Percentiles rank a stretch among this genome's conserved stretches.
Evolutionary conservation across 1,139 yeast genomes (phyloP).

Genomic region (Suhomyces terraborum): DNA sequence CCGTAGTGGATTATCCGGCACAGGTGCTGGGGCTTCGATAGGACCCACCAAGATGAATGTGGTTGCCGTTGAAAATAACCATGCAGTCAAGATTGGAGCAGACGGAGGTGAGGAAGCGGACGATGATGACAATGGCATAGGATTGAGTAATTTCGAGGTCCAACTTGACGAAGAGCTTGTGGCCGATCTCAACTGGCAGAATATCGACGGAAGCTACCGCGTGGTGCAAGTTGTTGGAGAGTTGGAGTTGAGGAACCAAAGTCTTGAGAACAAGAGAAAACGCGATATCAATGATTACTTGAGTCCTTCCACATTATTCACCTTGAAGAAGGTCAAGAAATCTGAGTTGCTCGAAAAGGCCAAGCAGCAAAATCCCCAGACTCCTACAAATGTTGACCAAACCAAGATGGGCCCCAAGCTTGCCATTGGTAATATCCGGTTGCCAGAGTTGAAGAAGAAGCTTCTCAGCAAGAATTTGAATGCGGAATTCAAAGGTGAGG

Average conservation of each 20-base stretch:
- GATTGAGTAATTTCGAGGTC: slow-evolving; percentile 68
- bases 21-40: slow-evolving; percentile 21
- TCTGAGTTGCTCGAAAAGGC: slow-evolving; percentile 19
- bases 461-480: slow-evolving; percentile 59
- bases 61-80: slow-evolving; percentile 40
- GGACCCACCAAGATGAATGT: slow-evolving; percentile 32
- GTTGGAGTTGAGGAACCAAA: slow-evolving; percentile 48
- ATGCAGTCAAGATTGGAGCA: slow-evolving; percentile 55
- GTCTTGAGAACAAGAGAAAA: slow-evolving; percentile 16
- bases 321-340: slow-evolving; percentile 33
- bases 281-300: slow-evolving; percentile 33
- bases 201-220: slow-evolving; percentile 74
- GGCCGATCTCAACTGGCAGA: slow-evolving; percentile 77
- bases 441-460: slow-evolving; percentile 76
- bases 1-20: slow-evolving; percentile 33
- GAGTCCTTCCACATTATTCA: slow-evolving; percentile 40
- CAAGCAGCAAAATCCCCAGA: slow-evolving; percentile 12
- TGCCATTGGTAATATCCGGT: slow-evolving; percentile 85
- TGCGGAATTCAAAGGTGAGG: slow-evolving; percentile 93
- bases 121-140: slow-evolving; percentile 23
- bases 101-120: slow-evolving; percentile 26
- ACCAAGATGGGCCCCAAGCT: slow-evolving; percentile 40
- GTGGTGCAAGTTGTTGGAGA: slow-evolving; percentile 84
- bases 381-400: slow-evolving; percentile 7
- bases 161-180: slow-evolving; percentile 68